phyloP scores from a whole-genome alignment of 306 rosid genomes.

The Coriaria nepalensis region DNA sequence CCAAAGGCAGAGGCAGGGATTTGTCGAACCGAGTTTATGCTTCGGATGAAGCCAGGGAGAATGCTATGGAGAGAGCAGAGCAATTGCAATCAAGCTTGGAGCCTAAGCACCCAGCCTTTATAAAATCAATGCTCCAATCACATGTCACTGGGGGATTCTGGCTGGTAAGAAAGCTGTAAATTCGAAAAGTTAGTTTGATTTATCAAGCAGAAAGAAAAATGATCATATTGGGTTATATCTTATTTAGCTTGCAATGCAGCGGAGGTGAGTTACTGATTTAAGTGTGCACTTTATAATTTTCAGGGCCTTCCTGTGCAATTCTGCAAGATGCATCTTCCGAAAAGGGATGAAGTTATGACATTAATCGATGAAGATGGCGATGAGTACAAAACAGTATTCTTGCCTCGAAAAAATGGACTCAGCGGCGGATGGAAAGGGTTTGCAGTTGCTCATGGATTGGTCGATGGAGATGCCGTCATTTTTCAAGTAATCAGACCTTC shows the following conservation, averaged over 20 bases:
- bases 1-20: slow-evolving; percentile 41
- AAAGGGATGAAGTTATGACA: slow-evolving; percentile 23
- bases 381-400: slow-evolving; percentile 39
- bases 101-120: slow-evolving; percentile 29
- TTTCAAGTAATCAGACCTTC: slow-evolving; percentile 47
- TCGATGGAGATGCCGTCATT: slow-evolving; percentile 68
- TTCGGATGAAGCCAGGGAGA: slow-evolving; percentile 39
- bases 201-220: neutral
- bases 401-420: slow-evolving; percentile 41
- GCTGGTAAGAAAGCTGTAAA: slow-evolving; percentile 47
- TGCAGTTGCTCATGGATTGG: slow-evolving; percentile 60
- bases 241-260: too few species aligned
- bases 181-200: neutral
- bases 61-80: slow-evolving; percentile 49
- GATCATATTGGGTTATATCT: too few species aligned
- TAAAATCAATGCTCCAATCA: slow-evolving; percentile 71
- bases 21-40: slow-evolving; percentile 47
- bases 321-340: slow-evolving; percentile 40
- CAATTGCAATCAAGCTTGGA: slow-evolving; percentile 27
- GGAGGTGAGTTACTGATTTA: neutral
- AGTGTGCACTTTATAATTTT: neutral
- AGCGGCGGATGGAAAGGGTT: slow-evolving; percentile 85
- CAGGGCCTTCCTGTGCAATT: slow-evolving; percentile 59
- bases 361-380: slow-evolving; percentile 49
- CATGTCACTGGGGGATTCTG: slow-evolving; percentile 82